These are phyloP conservation scores for Vitis hybrid DNA, from an alignment of 177 flowering plant species.

Conservation along the genomic window DNA sequence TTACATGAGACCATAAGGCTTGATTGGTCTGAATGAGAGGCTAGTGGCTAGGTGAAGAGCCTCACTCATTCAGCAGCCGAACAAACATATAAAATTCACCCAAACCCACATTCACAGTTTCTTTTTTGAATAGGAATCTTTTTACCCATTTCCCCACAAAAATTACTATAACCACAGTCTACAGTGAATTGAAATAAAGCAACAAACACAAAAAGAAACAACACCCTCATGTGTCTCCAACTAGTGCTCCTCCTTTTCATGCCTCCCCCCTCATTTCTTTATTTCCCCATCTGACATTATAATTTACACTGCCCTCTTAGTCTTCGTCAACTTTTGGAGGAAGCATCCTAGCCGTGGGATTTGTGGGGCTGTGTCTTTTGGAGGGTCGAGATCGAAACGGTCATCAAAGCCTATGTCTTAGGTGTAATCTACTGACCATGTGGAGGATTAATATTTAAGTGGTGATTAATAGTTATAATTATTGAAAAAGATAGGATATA, in stretches of 20 bases:
- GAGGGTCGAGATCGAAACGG: background rate
- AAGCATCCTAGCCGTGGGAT: background rate
- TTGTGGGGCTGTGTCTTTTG: background rate
- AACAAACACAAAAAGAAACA: constrained; percentile 6
- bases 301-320: background rate
- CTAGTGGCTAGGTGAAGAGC: too few relatives aligned
- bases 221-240: constrained; percentile 26
- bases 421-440: background rate
- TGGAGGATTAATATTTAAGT: constrained; percentile 5
- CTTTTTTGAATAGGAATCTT: constrained; percentile 26
- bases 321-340: background rate
- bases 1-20: rapidly evolving
- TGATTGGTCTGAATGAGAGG: too few relatives aligned
- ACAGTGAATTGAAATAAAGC: constrained; percentile 9
- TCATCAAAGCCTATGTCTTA: background rate
- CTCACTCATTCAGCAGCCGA: background rate
- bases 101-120: background rate
- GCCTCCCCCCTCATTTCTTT: constrained; percentile 10
- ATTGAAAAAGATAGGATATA: constrained; percentile 2
- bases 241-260: constrained; percentile 23
- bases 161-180: background rate
- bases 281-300: background rate
- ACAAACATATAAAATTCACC: background rate
- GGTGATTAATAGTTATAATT: background rate
- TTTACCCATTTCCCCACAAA: constrained; percentile 25